These are phyloP conservation scores for Zalaria sp. DNA, from an alignment of 2,329 filamentous ascomycete genomes.

Conservation along the genomic window DNA sequence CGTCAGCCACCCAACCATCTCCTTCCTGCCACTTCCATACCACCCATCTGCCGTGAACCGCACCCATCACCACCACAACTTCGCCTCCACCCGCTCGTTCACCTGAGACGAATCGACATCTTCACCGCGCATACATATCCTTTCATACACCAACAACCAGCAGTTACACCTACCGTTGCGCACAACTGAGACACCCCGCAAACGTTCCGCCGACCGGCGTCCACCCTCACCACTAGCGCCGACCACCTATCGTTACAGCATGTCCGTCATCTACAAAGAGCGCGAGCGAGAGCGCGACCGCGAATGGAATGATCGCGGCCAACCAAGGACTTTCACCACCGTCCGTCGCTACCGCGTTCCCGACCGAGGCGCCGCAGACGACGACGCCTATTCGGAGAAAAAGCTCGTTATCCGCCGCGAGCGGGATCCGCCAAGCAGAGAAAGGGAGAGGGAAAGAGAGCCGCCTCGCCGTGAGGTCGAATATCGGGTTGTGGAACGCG, in stretches of 20 bases:
- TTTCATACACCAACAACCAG: too few species aligned
- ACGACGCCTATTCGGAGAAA: slow-evolving; percentile 27
- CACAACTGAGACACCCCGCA: too few species aligned
- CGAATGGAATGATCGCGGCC: slow-evolving; percentile 19
- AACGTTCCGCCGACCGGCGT: too few species aligned
- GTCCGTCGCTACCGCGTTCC: slow-evolving; percentile 47
- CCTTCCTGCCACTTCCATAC: too few species aligned
- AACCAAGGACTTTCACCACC: slow-evolving; percentile 34
- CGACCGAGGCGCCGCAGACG: slow-evolving; percentile 21
- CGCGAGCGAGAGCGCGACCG: slow-evolving; percentile 27
- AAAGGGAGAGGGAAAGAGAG: slow-evolving; percentile 22
- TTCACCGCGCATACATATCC: too few species aligned
- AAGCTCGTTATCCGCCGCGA: slow-evolving; percentile 32
- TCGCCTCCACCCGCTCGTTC: too few species aligned
- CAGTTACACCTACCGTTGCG: too few species aligned
- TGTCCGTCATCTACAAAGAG: slow-evolving; percentile 33
- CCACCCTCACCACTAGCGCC: not conserved
- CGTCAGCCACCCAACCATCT: too few species aligned
- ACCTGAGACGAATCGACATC: too few species aligned
- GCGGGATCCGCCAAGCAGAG: slow-evolving; percentile 11
- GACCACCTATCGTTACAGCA: slow-evolving; percentile 7
- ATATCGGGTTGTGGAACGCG: slow-evolving; percentile 18
- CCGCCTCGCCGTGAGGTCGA: slow-evolving; percentile 16
- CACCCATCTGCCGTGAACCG: too few species aligned
- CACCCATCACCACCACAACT: too few species aligned